Evolutionary conservation across 2,329 filamentous ascomycete species (phyloP), one percentile per base, ranked within the genome.

Genomic region (Aspergillus costaricaensis): DNA sequence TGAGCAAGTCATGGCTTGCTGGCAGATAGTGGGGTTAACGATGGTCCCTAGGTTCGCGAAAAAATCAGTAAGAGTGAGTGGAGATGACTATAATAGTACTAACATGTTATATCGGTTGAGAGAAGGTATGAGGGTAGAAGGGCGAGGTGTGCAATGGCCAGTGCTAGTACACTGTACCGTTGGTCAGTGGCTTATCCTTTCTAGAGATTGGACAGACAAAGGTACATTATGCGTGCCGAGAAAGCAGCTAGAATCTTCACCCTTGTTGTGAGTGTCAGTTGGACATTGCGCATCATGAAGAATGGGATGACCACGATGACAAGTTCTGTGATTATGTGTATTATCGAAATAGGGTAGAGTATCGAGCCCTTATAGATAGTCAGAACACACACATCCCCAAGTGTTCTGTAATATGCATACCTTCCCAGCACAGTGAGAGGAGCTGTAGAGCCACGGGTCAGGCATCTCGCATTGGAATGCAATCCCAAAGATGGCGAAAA

Each of bases 261-360:
- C 5, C 67, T 61, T 54, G 66, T 65, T 9, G 44, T 7, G 47
- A 17, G 51, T 19, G 25, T 55, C 61, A 71, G 61, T 39, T 70
- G 68, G 9, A 72, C 67, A 44, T 67, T 65, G 14, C 57, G 64
- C 61, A 71, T 67, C 64, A 70, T 69, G 8, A 66, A 52, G 55
- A 71, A 69, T 2, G 67, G 65, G 8, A 60, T 47, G n/a, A 62
- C 23, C 21, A 63, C 51, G 23, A 70, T 58, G 15, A 62, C 32
- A 2, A 61, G 51, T 25, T 71, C 69, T 21, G 59, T 67, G 25
- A 67, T 44, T 25, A 70, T 64, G 30, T 67, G 66, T 19, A 62
- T 17, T 12, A 58, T 48, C 7, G 48, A 53, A 23, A 70, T 60
- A 3, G 61, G 61, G 38, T 70, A 70, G 3, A 64, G 38, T 1